phyloP scores from a whole-genome alignment of 73 alveolate genomes.

The Paramecium pentaurelia region DNA sequence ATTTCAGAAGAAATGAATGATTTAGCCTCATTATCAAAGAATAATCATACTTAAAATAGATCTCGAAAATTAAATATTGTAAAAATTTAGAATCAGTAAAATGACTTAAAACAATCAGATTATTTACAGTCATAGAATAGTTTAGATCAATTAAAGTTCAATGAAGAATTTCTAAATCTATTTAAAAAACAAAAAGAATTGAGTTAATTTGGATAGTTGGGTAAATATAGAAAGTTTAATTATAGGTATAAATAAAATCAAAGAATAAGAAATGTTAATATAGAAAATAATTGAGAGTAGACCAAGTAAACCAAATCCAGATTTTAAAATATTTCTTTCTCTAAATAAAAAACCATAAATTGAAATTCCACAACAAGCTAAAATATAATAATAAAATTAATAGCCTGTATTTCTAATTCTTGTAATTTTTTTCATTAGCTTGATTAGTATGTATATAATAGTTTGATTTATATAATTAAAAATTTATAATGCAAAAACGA shows the following conservation, averaged over 20 bases:
- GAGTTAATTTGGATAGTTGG: not conserved
- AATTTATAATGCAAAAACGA: conserved; percentile 12
- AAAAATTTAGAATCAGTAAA: not conserved
- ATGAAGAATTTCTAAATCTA: not conserved
- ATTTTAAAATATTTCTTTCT: not conserved
- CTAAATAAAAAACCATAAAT: not conserved
- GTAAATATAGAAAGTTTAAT: not conserved
- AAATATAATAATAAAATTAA: not conserved
- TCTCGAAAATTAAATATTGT: not conserved
- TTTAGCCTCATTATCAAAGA: not conserved
- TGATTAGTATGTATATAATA: not conserved
- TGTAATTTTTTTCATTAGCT: not conserved
- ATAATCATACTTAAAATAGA: not conserved
- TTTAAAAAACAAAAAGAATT: not conserved
- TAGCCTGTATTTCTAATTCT: not conserved
- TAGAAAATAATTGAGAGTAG: not conserved
- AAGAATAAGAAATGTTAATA: not conserved
- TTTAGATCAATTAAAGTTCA: not conserved
- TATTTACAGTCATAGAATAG: not conserved
- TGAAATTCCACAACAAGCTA: not conserved
- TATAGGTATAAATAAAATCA: not conserved
- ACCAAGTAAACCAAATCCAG: not conserved
- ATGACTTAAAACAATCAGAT: not conserved
- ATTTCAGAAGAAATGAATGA: not conserved
- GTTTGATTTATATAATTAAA: not conserved